These are phyloP conservation scores for Henckelia pumila DNA, from an alignment of 257 asterid species.

Conservation along the genomic window DNA sequence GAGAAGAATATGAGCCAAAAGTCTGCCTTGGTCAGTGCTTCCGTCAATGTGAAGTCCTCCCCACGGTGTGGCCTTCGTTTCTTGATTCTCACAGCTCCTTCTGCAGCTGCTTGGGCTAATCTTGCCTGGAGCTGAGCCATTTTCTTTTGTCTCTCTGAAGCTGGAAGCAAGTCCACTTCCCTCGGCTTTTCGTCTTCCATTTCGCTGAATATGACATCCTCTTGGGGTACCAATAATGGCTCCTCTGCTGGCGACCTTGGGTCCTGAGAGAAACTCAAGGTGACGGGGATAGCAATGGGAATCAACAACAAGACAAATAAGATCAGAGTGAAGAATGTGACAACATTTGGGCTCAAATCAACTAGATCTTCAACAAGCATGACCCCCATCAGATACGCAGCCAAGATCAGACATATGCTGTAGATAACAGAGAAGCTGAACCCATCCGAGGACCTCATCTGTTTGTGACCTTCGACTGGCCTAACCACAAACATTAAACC, in stretches of 20 bases:
- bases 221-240: conserved; percentile 40
- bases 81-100: conserved; percentile 52
- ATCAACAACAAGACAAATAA: conserved; percentile 39
- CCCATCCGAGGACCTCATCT: conserved; percentile 45
- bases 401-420: conserved; percentile 43
- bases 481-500: conserved; percentile 51
- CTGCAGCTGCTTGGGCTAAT: conserved; percentile 51
- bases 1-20: conserved; percentile 57
- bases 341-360: conserved; percentile 33
- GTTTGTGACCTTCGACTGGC: conserved; percentile 60
- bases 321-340: conserved; percentile 34
- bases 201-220: conserved; percentile 56
- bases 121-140: conserved; percentile 41
- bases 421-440: conserved; percentile 47
- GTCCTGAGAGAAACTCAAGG: conserved; percentile 31
- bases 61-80: conserved; percentile 52
- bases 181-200: conserved; percentile 52
- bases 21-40: conserved; percentile 52
- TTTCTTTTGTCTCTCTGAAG: conserved; percentile 39
- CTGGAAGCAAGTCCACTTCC: conserved; percentile 54
- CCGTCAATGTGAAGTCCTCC: conserved; percentile 48
- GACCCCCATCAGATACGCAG: conserved; percentile 59
- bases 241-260: conserved; percentile 36
- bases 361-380: conserved; percentile 60
- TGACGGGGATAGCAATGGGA: conserved; percentile 50